phyloP scores from a whole-genome alignment of 192 early-diverging fungal species.

The Paraglomus occultum region DNA sequence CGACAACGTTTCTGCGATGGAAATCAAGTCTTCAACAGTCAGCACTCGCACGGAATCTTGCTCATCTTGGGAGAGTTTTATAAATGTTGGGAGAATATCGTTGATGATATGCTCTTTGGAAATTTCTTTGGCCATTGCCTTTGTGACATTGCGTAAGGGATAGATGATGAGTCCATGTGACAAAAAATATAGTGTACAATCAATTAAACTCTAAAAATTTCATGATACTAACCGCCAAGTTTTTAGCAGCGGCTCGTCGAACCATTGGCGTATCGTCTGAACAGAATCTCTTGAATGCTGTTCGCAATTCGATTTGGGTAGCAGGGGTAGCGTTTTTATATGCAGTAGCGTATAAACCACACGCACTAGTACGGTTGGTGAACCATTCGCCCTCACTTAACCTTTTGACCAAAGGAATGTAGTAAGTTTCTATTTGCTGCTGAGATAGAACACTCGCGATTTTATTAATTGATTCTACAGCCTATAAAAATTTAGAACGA shows the following conservation, averaged over 20 bases:
- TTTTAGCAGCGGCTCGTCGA: conserved; percentile 87
- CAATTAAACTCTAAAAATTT: conserved; percentile 15
- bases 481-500: conserved; percentile 51
- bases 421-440: conserved; percentile 82
- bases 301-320: conserved; percentile 84
- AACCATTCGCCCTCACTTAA: conserved; percentile 97
- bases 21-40: conserved; percentile 87
- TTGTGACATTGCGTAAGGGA: not conserved
- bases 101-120: conserved; percentile 75
- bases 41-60: conserved; percentile 98
- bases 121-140: conserved; percentile 72
- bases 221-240: conserved; percentile 58
- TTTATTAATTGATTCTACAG: conserved; percentile 92
- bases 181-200: conserved; percentile 2
- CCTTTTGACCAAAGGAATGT: conserved; percentile 89
- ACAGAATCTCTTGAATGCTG: conserved; percentile 76
- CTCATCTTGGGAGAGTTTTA: conserved; percentile 75
- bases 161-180: conserved; percentile 8
- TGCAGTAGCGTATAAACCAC: conserved; percentile 86
- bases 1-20: conserved; percentile 79
- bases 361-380: conserved; percentile 91
- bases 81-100: conserved; percentile 88
- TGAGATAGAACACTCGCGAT: conserved; percentile 72
- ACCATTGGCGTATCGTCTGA: conserved; percentile 99
- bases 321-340: conserved; percentile 70